Conservation (phyloP, 2,329 filamentous ascomycete genomes). For the Hypocreales sp. region DNA sequence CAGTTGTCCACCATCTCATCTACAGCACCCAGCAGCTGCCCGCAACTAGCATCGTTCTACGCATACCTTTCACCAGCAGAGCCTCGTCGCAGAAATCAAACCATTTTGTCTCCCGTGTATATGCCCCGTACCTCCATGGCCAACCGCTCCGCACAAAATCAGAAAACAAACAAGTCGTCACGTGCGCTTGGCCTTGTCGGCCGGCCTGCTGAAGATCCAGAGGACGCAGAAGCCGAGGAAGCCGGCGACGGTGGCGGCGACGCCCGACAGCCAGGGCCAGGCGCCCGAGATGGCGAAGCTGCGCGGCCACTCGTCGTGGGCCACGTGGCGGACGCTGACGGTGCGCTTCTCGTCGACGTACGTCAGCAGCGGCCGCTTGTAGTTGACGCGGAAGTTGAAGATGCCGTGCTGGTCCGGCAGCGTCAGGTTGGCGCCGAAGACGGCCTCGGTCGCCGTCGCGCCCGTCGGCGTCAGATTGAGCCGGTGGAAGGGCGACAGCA, state of each 20-base stretch:
- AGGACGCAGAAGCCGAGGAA: constrained; percentile 75
- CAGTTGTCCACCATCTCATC: too few species aligned
- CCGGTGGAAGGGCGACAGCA: constrained; percentile 96
- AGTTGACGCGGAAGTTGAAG: constrained; percentile 96
- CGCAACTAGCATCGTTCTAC: too few species aligned
- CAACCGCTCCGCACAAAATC: not conserved
- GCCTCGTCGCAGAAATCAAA: too few species aligned
- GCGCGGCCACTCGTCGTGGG: constrained; percentile 90
- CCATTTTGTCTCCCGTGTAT: too few species aligned
- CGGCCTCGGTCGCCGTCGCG: constrained; percentile 49
- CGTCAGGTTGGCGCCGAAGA: constrained; percentile 62
- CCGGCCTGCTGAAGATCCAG: constrained; percentile 62
- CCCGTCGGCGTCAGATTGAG: constrained; percentile 48
- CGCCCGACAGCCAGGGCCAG: constrained; percentile 88
- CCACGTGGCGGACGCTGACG: constrained; percentile 89
- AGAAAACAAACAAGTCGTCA: too few species aligned
- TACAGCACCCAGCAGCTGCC: too few species aligned
- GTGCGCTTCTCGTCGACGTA: constrained; percentile 87
- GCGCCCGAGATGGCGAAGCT: constrained; percentile 81
- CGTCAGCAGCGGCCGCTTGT: constrained; percentile 86
- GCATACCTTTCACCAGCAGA: too few species aligned
- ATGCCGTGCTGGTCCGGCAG: constrained; percentile 96
- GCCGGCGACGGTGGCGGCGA: constrained; percentile 67
- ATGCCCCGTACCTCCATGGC: not conserved
- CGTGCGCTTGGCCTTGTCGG: constrained; percentile 12